Conservation (phyloP, 345 rosid species). For the Physaria fendleri region DNA sequence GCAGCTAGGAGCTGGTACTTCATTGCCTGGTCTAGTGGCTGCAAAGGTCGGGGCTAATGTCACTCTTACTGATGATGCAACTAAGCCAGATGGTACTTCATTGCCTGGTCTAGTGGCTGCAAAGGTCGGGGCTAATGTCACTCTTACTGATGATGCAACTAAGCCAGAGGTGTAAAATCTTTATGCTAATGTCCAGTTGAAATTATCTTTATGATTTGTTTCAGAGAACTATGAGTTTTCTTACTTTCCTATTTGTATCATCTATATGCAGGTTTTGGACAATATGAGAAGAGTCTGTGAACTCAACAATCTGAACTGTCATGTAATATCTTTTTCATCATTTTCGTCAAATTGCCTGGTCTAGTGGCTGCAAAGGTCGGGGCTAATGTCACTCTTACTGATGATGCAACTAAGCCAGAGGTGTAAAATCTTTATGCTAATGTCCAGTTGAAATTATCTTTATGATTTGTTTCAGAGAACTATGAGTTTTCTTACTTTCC, state of each 20-base stretch:
- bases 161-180: constrained; percentile 49
- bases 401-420: constrained; percentile 57
- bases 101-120: constrained; percentile 58
- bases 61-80: constrained; percentile 50
- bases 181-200: too few species aligned
- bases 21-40: constrained; percentile 48
- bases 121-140: constrained; percentile 61
- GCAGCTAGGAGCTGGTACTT: constrained; percentile 77
- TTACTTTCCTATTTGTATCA: too few species aligned
- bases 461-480: too few species aligned
- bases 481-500: too few species aligned
- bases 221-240: too few species aligned
- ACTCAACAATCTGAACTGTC: too few species aligned
- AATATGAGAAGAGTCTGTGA: too few species aligned
- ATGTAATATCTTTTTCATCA: too few species aligned
- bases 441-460: too few species aligned
- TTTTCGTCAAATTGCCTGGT: constrained; percentile 24
- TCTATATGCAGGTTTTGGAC: too few species aligned
- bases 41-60: constrained; percentile 74
- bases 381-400: constrained; percentile 49
- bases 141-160: constrained; percentile 49
- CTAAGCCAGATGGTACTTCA: constrained; percentile 64
- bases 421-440: constrained; percentile 34
- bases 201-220: too few species aligned
- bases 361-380: constrained; percentile 81